phyloP scores from a whole-genome alignment of 441 rosid genomes.

The Pelargonium cotyledonis region DNA sequence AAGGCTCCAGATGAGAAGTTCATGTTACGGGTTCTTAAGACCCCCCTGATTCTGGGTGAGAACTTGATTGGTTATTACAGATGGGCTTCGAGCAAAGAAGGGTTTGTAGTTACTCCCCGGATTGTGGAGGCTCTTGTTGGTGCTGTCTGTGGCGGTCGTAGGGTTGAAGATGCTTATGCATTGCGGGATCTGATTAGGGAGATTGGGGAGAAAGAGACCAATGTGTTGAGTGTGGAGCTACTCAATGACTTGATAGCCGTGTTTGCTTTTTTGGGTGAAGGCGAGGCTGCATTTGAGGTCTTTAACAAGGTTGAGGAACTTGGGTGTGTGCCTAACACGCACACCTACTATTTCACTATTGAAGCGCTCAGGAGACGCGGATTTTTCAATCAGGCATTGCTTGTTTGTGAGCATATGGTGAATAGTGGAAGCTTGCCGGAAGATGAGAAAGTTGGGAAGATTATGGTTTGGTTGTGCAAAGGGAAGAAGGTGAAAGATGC shows the following conservation, averaged over 20 bases:
- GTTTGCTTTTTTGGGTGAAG: conserved; percentile 60
- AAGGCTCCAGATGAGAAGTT: conserved; percentile 39
- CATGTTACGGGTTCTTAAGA: conserved; percentile 45
- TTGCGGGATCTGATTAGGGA: conserved; percentile 73
- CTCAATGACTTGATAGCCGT: conserved; percentile 54
- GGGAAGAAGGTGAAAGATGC: conserved; percentile 54
- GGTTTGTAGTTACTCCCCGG: conserved; percentile 26
- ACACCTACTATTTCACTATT: conserved; percentile 55
- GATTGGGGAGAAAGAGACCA: conserved; percentile 34
- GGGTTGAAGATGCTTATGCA: conserved; percentile 43
- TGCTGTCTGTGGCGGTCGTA: conserved; percentile 35
- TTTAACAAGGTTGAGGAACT: conserved; percentile 53
- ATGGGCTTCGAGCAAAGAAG: conserved; percentile 46
- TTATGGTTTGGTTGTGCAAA: conserved; percentile 60
- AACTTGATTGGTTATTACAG: conserved; percentile 55
- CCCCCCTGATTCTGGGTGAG: conserved; percentile 47
- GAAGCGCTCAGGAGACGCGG: conserved; percentile 61
- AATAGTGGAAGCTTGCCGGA: conserved; percentile 44
- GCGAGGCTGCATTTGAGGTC: conserved; percentile 66
- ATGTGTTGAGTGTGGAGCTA: conserved; percentile 36
- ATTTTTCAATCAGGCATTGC: conserved; percentile 44
- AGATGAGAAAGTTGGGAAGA: conserved; percentile 44
- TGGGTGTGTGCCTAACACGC: conserved; percentile 44
- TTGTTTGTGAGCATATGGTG: conserved; percentile 72
- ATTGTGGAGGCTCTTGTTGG: conserved; percentile 44